Base-by-base conservation (phyloP, 2,329 filamentous ascomycete genomes). In the Epichloe coenophiala region DNA sequence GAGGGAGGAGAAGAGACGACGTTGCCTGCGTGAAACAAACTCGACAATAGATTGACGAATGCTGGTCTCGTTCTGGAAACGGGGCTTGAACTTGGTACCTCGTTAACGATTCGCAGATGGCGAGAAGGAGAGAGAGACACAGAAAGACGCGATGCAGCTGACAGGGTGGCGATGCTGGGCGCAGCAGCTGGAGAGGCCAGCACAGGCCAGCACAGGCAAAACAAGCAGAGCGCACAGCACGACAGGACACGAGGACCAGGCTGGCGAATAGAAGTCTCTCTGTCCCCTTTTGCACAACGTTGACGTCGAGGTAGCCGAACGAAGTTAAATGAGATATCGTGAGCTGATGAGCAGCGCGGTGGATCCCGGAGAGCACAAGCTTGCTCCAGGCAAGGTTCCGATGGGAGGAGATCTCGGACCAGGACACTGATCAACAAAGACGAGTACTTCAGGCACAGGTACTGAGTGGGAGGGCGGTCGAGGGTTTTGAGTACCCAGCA, bases 341-440 rank as follows among this genome's bases (percentile, higher is more conserved):
- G 21, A 52, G 47, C 31, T 37, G 40, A 48, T 45, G 8, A 49
- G 5, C 8, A 31, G 47, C 40, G 27, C 15, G 36, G 47, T 52
- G 47, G 46, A 52, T 47, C 53, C 51, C 35, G 48, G 55, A 45
- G 43, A 48, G 48, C 31, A 42, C 47, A 50, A 53, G 49, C 53
- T 51, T 43, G 54, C 47, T 46, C 53, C 48, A 54, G 52, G 41
- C 49, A 41, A 49, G 47, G 44, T 50, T 38, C 47, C 38, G 47
- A 50, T 40, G 49, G 43, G 51, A 56, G 50, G 55, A 57, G 55
- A 44, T 60, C 59, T 53, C 56, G 54, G 53, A 55, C 56, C 56
- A 59, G 57, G 56, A 49, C 13, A 27, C 21, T 17, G 23, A 23
- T 23, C 6, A 23, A 23, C 6, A 23, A 23, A 23, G 23, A 6